Evolutionary conservation across 805 yeast genomes (phyloP).

Genomic region (Jamesozyma jinghongensis): DNA sequence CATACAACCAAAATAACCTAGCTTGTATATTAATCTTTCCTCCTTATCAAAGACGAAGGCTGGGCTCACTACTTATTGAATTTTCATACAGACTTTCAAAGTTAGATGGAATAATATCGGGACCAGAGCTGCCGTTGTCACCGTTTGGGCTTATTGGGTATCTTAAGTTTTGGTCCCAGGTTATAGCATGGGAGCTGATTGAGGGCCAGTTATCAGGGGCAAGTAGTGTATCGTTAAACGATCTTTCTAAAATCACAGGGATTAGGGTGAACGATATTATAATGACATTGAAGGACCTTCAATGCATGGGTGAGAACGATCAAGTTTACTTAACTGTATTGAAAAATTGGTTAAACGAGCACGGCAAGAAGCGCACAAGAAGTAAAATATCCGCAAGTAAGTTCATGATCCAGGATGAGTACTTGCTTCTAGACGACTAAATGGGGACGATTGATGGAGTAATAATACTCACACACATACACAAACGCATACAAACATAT

Average conservation of each 20-base stretch:
- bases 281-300: constrained; percentile 50
- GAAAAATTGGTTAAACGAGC: constrained; percentile 13
- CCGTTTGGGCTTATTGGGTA: constrained; percentile 72
- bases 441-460: not conserved
- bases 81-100: constrained; percentile 73
- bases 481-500: too few relatives aligned
- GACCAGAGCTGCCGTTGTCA: constrained; percentile 89
- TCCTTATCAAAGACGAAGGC: constrained; percentile 70
- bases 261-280: constrained; percentile 55
- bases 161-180: constrained; percentile 62
- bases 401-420: constrained; percentile 19
- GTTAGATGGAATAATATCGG: constrained; percentile 56
- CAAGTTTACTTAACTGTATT: constrained; percentile 12
- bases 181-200: constrained; percentile 37
- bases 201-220: constrained; percentile 33
- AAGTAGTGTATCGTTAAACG: constrained; percentile 35
- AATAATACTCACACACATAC: not conserved
- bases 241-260: constrained; percentile 50
- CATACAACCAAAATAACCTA: constrained; percentile 70
- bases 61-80: constrained; percentile 75
- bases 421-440: constrained; percentile 20
- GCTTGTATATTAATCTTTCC: constrained; percentile 92
- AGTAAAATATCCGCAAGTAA: not conserved
- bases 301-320: constrained; percentile 30
- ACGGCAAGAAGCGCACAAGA: constrained; percentile 1